Evolutionary conservation across 768 basidiomycete genomes (phyloP).

Genomic region (Candolleomyces aberdarensis): DNA sequence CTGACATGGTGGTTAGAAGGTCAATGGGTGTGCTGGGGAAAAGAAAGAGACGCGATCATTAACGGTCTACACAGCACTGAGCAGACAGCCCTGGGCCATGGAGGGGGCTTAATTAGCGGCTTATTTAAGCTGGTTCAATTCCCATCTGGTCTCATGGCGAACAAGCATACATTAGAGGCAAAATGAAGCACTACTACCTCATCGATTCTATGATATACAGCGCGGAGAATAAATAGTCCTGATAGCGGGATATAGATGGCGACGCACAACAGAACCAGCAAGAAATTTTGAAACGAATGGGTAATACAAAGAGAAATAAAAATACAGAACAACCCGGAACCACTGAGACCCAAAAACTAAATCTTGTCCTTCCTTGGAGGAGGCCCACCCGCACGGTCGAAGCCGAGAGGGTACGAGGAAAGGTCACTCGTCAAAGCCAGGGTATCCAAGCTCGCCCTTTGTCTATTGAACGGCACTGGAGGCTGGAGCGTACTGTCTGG

Average conservation of each 20-base stretch:
- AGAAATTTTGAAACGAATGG: slow-evolving; percentile 2
- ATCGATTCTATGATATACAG: slow-evolving; percentile 3
- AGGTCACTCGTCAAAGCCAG: slow-evolving; percentile 80
- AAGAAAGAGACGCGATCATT: not conserved
- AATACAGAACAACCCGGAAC: not conserved
- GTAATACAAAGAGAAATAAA: slow-evolving; percentile 3
- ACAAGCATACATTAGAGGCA: not conserved
- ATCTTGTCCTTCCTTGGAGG: slow-evolving; percentile 17
- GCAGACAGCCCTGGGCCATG: not conserved
- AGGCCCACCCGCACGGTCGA: slow-evolving; percentile 50
- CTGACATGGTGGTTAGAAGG: slow-evolving; percentile 36
- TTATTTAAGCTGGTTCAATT: not conserved
- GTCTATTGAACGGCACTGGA: slow-evolving; percentile 37
- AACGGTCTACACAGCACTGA: not conserved
- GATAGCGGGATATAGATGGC: not conserved
- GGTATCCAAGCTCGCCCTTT: slow-evolving; percentile 83
- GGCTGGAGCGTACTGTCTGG: slow-evolving; percentile 28
- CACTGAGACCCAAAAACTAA: not conserved
- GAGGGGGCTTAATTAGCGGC: not conserved
- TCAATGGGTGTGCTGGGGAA: not conserved
- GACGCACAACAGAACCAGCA: slow-evolving; percentile 2
- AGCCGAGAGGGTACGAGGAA: slow-evolving; percentile 79
- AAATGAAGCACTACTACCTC: not conserved
- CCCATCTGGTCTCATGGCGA: not conserved
- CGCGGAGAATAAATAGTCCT: not conserved